Conservation (phyloP, 2,329 filamentous ascomycete species). For the Diaporthe ilicicola region DNA sequence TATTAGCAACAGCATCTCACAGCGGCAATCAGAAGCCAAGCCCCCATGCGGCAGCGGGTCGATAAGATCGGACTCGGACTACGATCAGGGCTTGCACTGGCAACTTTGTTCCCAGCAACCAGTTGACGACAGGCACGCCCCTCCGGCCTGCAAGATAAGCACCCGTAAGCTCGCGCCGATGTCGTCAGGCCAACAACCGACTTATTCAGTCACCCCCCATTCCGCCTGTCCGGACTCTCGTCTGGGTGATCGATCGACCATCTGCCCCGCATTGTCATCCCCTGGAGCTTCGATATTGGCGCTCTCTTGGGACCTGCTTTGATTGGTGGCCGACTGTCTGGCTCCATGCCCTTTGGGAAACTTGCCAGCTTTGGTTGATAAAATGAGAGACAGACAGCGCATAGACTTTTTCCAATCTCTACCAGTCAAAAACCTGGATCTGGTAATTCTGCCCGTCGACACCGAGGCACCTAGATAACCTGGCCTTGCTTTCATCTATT, state of each 20-base stretch:
- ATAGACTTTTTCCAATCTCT: slow-evolving; percentile 8
- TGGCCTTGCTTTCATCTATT: neutral
- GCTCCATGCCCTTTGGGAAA: slow-evolving; percentile 5
- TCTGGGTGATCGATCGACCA: slow-evolving; percentile 16
- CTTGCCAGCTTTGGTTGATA: slow-evolving; percentile 10
- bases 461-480: too few relatives aligned
- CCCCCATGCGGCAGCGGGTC: neutral
- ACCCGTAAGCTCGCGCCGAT: slow-evolving; percentile 26
- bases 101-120: too few relatives aligned
- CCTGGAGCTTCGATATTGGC: slow-evolving; percentile 22
- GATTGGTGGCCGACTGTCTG: slow-evolving; percentile 16
- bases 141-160: slow-evolving; percentile 27
- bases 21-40: neutral
- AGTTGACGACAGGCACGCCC: neutral
- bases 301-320: slow-evolving; percentile 13
- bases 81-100: too few relatives aligned
- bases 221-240: neutral
- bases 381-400: neutral
- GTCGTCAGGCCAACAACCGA: slow-evolving; percentile 26
- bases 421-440: too few relatives aligned
- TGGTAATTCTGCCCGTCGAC: too few relatives aligned
- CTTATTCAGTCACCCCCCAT: slow-evolving; percentile 18
- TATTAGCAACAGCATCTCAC: slow-evolving; percentile 29
- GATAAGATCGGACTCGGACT: slow-evolving; percentile 32
- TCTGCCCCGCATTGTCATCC: slow-evolving; percentile 28